Conservation (phyloP, 805 yeast species). For the Nadsonia fulvescens region DNA sequence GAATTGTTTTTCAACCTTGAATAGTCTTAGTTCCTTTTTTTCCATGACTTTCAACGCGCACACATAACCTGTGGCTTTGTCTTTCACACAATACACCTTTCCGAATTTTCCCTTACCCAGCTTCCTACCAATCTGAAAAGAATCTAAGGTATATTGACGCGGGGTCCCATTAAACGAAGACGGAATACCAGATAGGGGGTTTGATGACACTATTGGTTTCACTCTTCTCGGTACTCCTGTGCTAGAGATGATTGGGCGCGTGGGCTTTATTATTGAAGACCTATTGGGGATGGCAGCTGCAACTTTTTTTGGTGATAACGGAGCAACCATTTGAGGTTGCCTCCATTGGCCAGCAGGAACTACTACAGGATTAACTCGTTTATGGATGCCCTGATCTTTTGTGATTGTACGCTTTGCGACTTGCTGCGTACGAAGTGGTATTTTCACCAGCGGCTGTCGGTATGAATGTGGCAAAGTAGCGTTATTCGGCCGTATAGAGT, state of each 20-base stretch:
- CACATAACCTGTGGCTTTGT: conserved; percentile 53
- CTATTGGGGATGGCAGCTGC: no score
- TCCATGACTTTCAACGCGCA: conserved; percentile 89
- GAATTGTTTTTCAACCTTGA: conserved; percentile 69
- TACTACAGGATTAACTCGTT: no score
- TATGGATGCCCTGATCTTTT: no score
- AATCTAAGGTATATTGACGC: conserved; percentile 27
- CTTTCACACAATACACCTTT: conserved; percentile 74
- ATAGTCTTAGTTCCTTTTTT: conserved; percentile 55
- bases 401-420: no score
- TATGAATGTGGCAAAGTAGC: no score
- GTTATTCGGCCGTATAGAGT: no score
- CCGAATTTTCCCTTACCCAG: conserved; percentile 93
- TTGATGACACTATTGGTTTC: conserved; percentile 1
- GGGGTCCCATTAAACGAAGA: conserved; percentile 10
- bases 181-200: conserved; percentile 1
- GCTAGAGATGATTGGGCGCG: no score
- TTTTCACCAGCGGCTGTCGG: conserved; percentile 12
- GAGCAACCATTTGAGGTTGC: no score
- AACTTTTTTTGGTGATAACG: no score
- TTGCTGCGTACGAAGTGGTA: conserved; percentile 12
- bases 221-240: no score
- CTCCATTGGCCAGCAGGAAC: no score
- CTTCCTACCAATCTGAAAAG: conserved; percentile 74
- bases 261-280: no score